Conservation (phyloP, 257 asterid species). For the Solanum pennellii region DNA sequence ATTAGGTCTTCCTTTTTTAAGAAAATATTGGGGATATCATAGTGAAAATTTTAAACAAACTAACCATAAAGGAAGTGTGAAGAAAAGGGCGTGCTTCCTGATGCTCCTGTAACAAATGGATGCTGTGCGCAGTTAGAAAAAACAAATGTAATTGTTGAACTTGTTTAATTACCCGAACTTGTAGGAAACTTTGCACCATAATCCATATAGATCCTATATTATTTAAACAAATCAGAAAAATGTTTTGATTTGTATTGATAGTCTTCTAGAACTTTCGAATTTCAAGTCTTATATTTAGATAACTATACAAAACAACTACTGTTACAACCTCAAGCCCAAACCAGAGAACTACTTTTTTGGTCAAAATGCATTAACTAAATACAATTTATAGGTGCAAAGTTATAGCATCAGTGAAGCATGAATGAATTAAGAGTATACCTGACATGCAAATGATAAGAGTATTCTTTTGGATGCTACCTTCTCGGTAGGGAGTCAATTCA, state of each 20-base stretch:
- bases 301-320: not conserved
- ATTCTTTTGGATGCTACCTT: slow-evolving; percentile 41
- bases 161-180: too few relatives aligned
- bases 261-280: not conserved
- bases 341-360: not conserved
- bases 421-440: not conserved
- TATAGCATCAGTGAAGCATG: slow-evolving; percentile 50
- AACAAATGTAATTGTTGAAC: not conserved
- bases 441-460: not conserved
- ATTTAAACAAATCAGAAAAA: too few relatives aligned
- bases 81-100: slow-evolving; percentile 44
- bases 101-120: slow-evolving; percentile 80
- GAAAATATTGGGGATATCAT: too few relatives aligned
- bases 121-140: slow-evolving; percentile 47
- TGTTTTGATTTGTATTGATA: not conserved
- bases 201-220: too few relatives aligned
- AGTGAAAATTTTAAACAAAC: not conserved
- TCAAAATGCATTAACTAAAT: not conserved
- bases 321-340: not conserved
- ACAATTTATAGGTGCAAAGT: slow-evolving; percentile 26
- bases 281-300: not conserved
- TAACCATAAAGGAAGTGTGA: slow-evolving; percentile 48
- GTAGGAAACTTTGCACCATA: too few relatives aligned
- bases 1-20: too few relatives aligned
- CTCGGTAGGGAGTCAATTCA: slow-evolving; percentile 88